Evolutionary conservation across 352 stramenopile species (phyloP).

Genomic region (Phytophthora megakarya): DNA sequence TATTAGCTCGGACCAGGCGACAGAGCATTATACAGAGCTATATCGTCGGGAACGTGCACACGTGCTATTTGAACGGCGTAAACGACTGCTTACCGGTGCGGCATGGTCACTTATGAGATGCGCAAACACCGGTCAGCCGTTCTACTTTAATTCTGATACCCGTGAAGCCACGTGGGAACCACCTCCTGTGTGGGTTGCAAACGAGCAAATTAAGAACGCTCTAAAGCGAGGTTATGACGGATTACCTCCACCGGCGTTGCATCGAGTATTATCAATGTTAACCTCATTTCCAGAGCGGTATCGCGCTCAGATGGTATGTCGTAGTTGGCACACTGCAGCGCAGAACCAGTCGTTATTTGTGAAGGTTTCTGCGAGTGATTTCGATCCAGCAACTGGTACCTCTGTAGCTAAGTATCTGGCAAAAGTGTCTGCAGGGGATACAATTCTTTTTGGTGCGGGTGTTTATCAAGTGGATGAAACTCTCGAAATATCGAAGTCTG

Average conservation of each 20-base stretch:
- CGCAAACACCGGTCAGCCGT: conserved; percentile 74
- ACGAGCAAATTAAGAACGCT: conserved; percentile 84
- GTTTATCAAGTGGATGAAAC: conserved; percentile 62
- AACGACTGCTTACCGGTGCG: conserved; percentile 59
- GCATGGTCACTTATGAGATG: conserved; percentile 70
- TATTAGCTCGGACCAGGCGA: conserved; percentile 21
- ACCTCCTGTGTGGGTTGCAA: conserved; percentile 86
- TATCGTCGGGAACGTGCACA: conserved; percentile 69
- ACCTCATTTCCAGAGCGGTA: conserved; percentile 63
- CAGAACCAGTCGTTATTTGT: conserved; percentile 50
- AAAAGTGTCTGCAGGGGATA: conserved; percentile 42
- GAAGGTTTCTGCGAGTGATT: conserved; percentile 60
- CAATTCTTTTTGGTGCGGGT: conserved; percentile 67
- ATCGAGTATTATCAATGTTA: conserved; percentile 89
- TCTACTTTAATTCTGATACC: conserved; percentile 95
- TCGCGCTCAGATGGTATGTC: conserved; percentile 54
- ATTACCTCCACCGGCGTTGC: conserved; percentile 74
- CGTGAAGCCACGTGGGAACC: conserved; percentile 94
- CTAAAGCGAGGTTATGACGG: conserved; percentile 71
- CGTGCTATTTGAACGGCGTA: conserved; percentile 58
- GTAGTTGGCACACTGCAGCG: conserved; percentile 51
- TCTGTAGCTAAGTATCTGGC: conserved; percentile 38
- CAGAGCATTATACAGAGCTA: conserved; percentile 44
- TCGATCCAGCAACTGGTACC: conserved; percentile 22
- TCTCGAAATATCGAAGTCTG: conserved; percentile 51